A percentile compares a stretch with the other conserved stretches of the same genome.
phyloP scores from a whole-genome alignment of 495 filamentous ascomycete genomes.

The Annulohypoxylon stygium region DNA sequence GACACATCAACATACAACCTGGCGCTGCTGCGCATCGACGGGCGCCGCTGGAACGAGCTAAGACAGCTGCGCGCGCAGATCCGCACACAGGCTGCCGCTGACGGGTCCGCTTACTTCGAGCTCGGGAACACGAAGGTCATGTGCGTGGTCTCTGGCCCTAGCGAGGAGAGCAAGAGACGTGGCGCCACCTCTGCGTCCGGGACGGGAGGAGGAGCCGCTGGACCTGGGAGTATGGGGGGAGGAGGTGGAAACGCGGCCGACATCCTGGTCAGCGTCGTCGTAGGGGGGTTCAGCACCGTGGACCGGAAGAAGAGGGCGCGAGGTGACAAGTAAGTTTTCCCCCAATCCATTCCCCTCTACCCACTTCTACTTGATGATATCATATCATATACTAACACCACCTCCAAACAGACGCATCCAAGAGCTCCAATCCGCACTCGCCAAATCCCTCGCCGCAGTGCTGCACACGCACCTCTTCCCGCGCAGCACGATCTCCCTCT shows the following conservation, averaged over 20 bases:
- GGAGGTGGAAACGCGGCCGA: slow-evolving; percentile 62
- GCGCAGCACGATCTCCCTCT: slow-evolving; percentile 84
- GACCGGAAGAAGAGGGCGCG: slow-evolving; percentile 81
- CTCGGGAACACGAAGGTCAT: slow-evolving; percentile 98
- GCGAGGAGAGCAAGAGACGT: slow-evolving; percentile 66
- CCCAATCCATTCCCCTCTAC: slow-evolving; percentile 3
- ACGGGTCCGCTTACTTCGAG: slow-evolving; percentile 89
- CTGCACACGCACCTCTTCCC: slow-evolving; percentile 91
- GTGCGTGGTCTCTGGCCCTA: slow-evolving; percentile 88
- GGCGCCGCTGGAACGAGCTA: slow-evolving; percentile 97
- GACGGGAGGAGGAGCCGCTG: slow-evolving; percentile 56
- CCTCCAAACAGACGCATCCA: slow-evolving; percentile 72
- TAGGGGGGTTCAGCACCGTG: slow-evolving; percentile 88
- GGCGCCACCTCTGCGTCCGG: slow-evolving; percentile 50
- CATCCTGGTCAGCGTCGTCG: slow-evolving; percentile 83
- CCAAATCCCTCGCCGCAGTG: slow-evolving; percentile 76
- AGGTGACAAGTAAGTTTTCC: slow-evolving; percentile 77
- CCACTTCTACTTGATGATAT: not conserved
- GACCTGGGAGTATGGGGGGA: not conserved
- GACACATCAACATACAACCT: slow-evolving; percentile 90
- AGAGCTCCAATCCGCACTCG: slow-evolving; percentile 83
- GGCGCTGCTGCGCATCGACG: slow-evolving; percentile 89
- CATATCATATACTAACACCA: not conserved
- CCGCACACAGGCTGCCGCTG: slow-evolving; percentile 88
- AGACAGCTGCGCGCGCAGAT: slow-evolving; percentile 90